These are phyloP conservation scores for Verticillium nubilum DNA, from an alignment of 2,329 filamentous ascomycete species.

Conservation along the genomic window DNA sequence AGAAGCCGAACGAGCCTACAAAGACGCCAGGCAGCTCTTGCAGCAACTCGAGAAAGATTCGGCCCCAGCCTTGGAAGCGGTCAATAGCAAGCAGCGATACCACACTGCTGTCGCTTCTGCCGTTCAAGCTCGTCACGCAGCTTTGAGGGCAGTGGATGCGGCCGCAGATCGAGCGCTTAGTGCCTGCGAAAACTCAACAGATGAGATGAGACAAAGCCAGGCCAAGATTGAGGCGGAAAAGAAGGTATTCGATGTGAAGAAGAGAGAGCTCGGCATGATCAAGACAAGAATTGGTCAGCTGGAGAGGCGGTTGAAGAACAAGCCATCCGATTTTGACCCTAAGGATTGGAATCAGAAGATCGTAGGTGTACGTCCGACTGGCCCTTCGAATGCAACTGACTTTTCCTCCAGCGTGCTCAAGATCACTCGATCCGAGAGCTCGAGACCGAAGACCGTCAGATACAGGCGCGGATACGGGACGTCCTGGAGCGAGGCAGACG, in stretches of 20 bases:
- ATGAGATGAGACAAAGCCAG: conserved; percentile 22
- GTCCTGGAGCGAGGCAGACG: conserved; percentile 34
- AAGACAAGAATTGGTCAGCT: conserved; percentile 55
- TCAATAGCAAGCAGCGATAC: conserved; percentile 68
- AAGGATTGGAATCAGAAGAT: conserved; percentile 67
- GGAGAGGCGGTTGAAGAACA: conserved; percentile 57
- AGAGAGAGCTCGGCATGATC: conserved; percentile 42
- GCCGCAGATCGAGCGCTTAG: conserved; percentile 38
- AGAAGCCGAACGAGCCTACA: conserved; percentile 50
- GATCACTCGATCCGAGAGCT: conserved; percentile 52
- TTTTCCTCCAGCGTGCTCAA: conserved; percentile 47
- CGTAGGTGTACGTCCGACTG: conserved; percentile 38
- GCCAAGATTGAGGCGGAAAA: conserved; percentile 44
- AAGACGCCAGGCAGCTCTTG: conserved; percentile 51
- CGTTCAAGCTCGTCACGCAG: conserved; percentile 47
- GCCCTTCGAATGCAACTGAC: conserved; percentile 14
- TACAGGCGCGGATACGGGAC: conserved; percentile 32
- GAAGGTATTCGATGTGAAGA: conserved; percentile 43
- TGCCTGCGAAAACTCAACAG: conserved; percentile 28
- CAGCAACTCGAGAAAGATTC: conserved; percentile 50
- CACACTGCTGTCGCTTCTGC: conserved; percentile 48
- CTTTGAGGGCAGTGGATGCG: conserved; percentile 49
- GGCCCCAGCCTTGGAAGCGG: conserved; percentile 63
- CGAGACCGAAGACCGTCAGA: conserved; percentile 32
- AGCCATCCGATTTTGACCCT: conserved; percentile 62